Conservation (phyloP, 2,329 filamentous ascomycete genomes). For the Whalleya microplaca region DNA sequence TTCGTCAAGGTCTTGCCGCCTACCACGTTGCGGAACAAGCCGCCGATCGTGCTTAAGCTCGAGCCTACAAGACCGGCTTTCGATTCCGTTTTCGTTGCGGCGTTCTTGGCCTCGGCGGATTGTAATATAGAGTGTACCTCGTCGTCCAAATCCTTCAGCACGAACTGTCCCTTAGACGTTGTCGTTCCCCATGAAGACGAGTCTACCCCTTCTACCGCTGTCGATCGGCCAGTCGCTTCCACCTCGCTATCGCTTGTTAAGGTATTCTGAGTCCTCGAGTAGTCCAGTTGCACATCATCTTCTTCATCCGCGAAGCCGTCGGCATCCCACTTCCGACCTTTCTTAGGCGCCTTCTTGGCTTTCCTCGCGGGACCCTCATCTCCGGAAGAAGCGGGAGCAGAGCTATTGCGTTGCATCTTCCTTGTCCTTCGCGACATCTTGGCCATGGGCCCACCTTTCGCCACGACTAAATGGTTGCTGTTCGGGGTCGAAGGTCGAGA, state of each 20-base stretch:
- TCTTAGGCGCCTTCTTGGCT: constrained; percentile 71
- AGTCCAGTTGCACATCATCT: constrained; percentile 80
- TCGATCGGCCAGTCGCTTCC: constrained; percentile 53
- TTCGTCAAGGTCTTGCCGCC: constrained; percentile 92
- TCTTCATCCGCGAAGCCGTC: constrained; percentile 87
- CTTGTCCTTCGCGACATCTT: constrained; percentile 82
- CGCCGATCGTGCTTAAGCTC: constrained; percentile 79
- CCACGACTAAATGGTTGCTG: constrained; percentile 68
- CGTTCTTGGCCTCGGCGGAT: constrained; percentile 71
- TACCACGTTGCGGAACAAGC: constrained; percentile 91
- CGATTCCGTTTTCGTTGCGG: constrained; percentile 47
- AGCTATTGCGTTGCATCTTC: constrained; percentile 67
- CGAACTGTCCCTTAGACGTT: constrained; percentile 87
- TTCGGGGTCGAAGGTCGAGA: constrained; percentile 80
- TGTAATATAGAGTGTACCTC: constrained; percentile 90
- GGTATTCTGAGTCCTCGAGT: constrained; percentile 67
- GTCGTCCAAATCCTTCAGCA: constrained; percentile 89
- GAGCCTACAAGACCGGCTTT: constrained; percentile 74
- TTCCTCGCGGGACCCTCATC: constrained; percentile 73
- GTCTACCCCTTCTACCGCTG: constrained; percentile 73
- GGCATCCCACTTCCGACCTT: constrained; percentile 89
- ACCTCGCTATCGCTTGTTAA: constrained; percentile 57
- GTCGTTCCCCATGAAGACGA: constrained; percentile 82
- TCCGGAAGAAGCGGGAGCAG: constrained; percentile 74
- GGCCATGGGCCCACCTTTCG: constrained; percentile 72